A percentile compares a stretch with the other conserved stretches of the same genome.
These are phyloP conservation scores for Penicillium sp. DNA, from an alignment of 2,329 filamentous ascomycete species.

Conservation along the genomic window DNA sequence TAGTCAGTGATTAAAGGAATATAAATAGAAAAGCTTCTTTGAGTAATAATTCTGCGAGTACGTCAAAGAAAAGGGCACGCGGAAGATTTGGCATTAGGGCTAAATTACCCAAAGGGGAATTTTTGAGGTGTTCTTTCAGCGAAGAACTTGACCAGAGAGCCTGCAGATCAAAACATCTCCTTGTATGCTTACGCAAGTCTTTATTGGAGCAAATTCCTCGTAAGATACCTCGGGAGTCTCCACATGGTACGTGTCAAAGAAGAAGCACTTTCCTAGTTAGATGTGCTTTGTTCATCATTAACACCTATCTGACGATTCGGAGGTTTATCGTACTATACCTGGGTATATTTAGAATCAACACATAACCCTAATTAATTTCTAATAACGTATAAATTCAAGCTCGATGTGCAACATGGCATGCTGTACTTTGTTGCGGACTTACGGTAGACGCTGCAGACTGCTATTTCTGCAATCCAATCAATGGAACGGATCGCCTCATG, in stretches of 20 bases:
- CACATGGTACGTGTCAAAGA: background rate
- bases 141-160: background rate
- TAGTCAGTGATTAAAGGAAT: background rate
- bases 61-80: background rate
- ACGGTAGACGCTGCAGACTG: background rate
- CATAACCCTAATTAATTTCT: background rate
- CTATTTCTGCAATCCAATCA: background rate
- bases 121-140: background rate
- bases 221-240: background rate
- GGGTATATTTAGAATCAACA: background rate
- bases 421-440: background rate
- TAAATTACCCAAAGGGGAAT: background rate
- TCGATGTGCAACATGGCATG: background rate
- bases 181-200: too few relatives aligned
- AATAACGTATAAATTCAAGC: background rate
- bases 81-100: background rate
- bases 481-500: background rate
- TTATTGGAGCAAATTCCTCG: background rate
- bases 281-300: background rate
- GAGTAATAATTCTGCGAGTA: background rate
- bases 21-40: background rate
- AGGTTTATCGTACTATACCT: background rate
- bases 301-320: background rate
- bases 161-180: background rate
- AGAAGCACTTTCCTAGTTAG: background rate